Conservation (phyloP, 2,329 filamentous ascomycete species). For the Coniosporium tulheliwenetii region DNA sequence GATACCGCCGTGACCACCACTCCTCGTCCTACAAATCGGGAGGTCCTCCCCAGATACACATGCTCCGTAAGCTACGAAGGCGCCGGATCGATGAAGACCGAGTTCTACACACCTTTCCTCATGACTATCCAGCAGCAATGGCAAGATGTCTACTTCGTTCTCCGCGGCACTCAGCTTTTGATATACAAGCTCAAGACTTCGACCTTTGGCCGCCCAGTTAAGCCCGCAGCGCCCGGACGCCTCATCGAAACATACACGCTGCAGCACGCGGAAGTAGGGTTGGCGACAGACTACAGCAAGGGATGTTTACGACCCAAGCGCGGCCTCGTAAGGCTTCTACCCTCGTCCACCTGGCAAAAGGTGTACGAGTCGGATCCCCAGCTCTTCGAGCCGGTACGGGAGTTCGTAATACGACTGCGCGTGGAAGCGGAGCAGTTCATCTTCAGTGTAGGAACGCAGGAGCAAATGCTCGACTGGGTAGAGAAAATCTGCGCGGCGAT, state of each 20-base stretch:
- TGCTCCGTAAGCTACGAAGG: constrained; percentile 15
- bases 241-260: constrained; percentile 55
- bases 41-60: constrained; percentile 15
- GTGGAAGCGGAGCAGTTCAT: constrained; percentile 62
- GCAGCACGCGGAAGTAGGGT: constrained; percentile 58
- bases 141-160: constrained; percentile 44
- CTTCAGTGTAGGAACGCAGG: constrained; percentile 48
- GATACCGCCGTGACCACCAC: no score
- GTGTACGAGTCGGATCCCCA: constrained; percentile 29
- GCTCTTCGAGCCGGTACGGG: constrained; percentile 26
- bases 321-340: constrained; percentile 28
- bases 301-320: constrained; percentile 24
- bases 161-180: constrained; percentile 53
- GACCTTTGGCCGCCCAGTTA: constrained; percentile 27
- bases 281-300: constrained; percentile 59
- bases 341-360: constrained; percentile 19
- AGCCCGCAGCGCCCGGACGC: constrained; percentile 30
- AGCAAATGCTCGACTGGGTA: constrained; percentile 53
- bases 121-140: constrained; percentile 47
- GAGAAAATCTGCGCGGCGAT: constrained; percentile 58
- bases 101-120: constrained; percentile 49
- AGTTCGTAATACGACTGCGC: constrained; percentile 55
- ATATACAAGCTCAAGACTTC: constrained; percentile 46
- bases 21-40: constrained; percentile 2
- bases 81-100: constrained; percentile 37